phyloP scores from a whole-genome alignment of 768 basidiomycete species.

The Serendipita sp. region DNA sequence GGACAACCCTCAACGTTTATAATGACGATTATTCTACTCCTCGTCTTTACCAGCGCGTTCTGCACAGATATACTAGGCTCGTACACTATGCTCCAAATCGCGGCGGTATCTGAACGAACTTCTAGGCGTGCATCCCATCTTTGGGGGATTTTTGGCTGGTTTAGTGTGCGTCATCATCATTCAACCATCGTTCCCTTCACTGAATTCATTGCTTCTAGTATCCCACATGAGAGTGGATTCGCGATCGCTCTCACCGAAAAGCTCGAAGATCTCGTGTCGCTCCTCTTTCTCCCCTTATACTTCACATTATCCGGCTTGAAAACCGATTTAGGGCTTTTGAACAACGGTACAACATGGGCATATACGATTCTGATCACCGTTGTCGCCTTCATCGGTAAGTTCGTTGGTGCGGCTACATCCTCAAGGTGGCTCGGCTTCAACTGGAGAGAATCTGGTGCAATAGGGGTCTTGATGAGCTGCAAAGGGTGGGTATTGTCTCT shows the following conservation, averaged over 20 bases:
- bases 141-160: conserved; percentile 67
- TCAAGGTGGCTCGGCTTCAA: conserved; percentile 51
- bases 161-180: conserved; percentile 20
- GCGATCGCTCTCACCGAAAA: conserved; percentile 70
- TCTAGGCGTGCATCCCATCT: conserved; percentile 18
- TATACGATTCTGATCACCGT: conserved; percentile 60
- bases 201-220: conserved; percentile 28
- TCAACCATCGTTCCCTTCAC: not conserved
- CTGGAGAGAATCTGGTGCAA: conserved; percentile 62
- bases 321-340: conserved; percentile 65
- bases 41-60: conserved; percentile 62
- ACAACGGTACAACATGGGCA: conserved; percentile 67
- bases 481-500: conserved; percentile 44
- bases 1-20: conserved; percentile 56
- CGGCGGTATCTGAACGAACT: not conserved
- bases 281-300: conserved; percentile 66
- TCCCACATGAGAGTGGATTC: conserved; percentile 71
- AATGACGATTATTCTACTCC: conserved; percentile 65
- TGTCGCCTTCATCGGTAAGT: conserved; percentile 69
- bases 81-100: too few relatives aligned
- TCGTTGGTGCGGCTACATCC: conserved; percentile 45
- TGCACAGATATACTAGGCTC: conserved; percentile 79
- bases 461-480: conserved; percentile 81
- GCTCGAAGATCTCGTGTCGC: conserved; percentile 71
- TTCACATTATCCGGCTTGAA: conserved; percentile 64